Evolutionary conservation across 106 monocot genomes (phyloP).

Genomic region (Amphibolis antarctica): DNA sequence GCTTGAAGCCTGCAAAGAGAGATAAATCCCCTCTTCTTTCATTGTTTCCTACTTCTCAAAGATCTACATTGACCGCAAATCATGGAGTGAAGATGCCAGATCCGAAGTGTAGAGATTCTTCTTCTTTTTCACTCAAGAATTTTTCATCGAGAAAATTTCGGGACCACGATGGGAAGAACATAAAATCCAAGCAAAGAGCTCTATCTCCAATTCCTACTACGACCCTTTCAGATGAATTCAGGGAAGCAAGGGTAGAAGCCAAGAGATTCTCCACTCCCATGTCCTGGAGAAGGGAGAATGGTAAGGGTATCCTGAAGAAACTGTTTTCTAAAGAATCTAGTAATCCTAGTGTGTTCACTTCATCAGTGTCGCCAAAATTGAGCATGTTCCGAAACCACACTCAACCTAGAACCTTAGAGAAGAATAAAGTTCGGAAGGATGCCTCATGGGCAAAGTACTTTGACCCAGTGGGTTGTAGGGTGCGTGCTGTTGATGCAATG

Average conservation of each 20-base stretch:
- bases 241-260: conserved; percentile 31
- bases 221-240: conserved; percentile 32
- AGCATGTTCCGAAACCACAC: conserved; percentile 10
- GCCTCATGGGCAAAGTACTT: conserved; percentile 23
- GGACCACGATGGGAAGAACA: neutral
- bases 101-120: neutral
- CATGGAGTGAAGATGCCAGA: neutral
- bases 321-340: conserved; percentile 6
- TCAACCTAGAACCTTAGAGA: conserved; percentile 2
- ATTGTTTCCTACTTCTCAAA: neutral
- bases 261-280: conserved; percentile 42
- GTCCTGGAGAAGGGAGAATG: conserved; percentile 9
- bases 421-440: conserved; percentile 21
- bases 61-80: neutral
- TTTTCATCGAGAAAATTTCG: neutral
- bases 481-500: conserved; percentile 36
- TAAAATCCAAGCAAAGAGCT: conserved; percentile 3
- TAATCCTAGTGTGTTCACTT: neutral
- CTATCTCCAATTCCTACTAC: conserved; percentile 7
- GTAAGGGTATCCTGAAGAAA: conserved; percentile 5
- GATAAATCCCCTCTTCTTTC: neutral
- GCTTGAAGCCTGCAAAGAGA: neutral
- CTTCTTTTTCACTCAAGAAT: neutral
- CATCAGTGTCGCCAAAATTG: neutral
- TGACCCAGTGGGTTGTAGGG: conserved; percentile 24